Percentiles rank a stretch among this genome's conserved stretches.
phyloP scores from a whole-genome alignment of 2,329 filamentous ascomycete species.

The Penicillium sp. region DNA sequence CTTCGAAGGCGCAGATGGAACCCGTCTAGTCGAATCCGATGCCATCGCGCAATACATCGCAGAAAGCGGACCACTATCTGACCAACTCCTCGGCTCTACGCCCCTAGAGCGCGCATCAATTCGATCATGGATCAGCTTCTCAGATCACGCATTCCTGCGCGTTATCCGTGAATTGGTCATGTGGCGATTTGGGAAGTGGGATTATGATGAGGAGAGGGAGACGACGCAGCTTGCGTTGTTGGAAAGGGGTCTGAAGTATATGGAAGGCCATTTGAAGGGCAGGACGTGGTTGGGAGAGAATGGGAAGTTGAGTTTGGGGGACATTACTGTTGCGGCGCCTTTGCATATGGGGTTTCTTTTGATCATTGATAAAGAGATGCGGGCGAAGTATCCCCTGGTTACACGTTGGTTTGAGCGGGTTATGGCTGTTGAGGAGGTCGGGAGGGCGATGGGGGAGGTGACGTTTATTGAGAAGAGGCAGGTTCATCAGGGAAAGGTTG shows the following conservation, averaged over 20 bases:
- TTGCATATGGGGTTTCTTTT: slow-evolving; percentile 28
- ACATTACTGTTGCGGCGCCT: slow-evolving; percentile 26
- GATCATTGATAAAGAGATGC: slow-evolving; percentile 28
- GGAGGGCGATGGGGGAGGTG: slow-evolving; percentile 30
- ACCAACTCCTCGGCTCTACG: slow-evolving; percentile 49
- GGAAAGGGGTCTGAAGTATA: background rate
- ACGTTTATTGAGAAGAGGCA: slow-evolving; percentile 27
- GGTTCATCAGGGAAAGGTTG: background rate
- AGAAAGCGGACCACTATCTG: slow-evolving; percentile 45
- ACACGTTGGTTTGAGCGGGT: slow-evolving; percentile 27
- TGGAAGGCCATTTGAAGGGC: slow-evolving; percentile 23
- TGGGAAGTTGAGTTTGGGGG: slow-evolving; percentile 28
- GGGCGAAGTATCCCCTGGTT: slow-evolving; percentile 23
- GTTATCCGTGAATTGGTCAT: slow-evolving; percentile 18
- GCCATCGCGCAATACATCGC: slow-evolving; percentile 53
- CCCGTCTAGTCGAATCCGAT: slow-evolving; percentile 47
- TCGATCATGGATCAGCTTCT: slow-evolving; percentile 49
- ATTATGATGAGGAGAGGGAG: slow-evolving; percentile 26
- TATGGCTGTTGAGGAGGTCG: slow-evolving; percentile 24
- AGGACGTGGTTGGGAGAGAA: slow-evolving; percentile 22
- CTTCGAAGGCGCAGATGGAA: slow-evolving; percentile 51
- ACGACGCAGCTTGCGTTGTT: slow-evolving; percentile 11
- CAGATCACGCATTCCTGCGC: slow-evolving; percentile 32
- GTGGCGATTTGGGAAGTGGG: slow-evolving; percentile 19
- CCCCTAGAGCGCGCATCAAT: slow-evolving; percentile 44